Conservation (phyloP, 805 yeast species). For the Wickerhamomyces chambardii region DNA sequence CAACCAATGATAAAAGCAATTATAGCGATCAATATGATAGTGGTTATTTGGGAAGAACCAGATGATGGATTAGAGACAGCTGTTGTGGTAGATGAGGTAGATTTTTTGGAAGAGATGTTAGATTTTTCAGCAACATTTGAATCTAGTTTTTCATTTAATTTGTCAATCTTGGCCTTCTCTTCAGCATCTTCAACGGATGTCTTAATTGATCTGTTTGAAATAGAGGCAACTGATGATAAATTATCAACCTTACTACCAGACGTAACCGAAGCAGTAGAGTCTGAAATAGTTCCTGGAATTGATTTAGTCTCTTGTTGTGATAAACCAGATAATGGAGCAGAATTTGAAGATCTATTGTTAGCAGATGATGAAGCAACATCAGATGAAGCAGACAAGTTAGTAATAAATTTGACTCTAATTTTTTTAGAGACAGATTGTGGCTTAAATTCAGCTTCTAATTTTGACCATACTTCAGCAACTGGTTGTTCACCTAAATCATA, state of each 20-base stretch:
- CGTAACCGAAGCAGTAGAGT: conserved; percentile 10
- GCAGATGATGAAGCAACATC: background rate
- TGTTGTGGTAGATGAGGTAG: conserved; percentile 8
- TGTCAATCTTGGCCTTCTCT: conserved; percentile 32
- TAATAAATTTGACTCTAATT: conserved; percentile 50
- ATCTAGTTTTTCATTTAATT: conserved; percentile 35
- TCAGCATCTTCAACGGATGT: conserved; percentile 16
- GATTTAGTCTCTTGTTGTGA: conserved; percentile 1
- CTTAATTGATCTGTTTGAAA: conserved; percentile 19
- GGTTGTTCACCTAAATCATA: conserved; percentile 41
- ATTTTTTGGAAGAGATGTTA: too few relatives aligned
- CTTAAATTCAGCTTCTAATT: conserved; percentile 52
- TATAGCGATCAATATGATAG: conserved; percentile 42
- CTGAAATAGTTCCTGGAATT: conserved; percentile 7
- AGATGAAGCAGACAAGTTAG: conserved; percentile 8
- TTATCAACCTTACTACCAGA: conserved; percentile 8
- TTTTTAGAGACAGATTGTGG: conserved; percentile 51
- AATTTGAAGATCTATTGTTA: background rate
- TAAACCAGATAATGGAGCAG: too few relatives aligned
- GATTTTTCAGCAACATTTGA: conserved; percentile 23
- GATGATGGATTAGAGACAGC: conserved; percentile 29
- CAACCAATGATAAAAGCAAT: conserved; percentile 56
- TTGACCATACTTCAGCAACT: conserved; percentile 70
- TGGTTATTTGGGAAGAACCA: conserved; percentile 46
- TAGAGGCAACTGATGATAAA: conserved; percentile 17